phyloP scores from a whole-genome alignment of 768 basidiomycete species.

The Boletus eberwhitei region DNA sequence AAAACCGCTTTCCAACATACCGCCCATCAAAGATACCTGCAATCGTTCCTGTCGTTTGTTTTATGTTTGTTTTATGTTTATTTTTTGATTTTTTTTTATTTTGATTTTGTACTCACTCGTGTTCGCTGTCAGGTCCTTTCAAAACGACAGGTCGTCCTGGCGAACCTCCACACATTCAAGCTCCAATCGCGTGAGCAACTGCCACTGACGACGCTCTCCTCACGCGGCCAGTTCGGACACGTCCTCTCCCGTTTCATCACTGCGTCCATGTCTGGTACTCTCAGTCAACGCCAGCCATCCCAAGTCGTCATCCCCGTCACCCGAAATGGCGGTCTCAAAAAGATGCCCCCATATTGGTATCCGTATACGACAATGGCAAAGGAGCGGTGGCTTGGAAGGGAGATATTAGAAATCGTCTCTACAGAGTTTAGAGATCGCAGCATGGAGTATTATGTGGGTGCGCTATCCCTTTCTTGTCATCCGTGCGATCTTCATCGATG shows the following conservation, averaged over 20 bases:
- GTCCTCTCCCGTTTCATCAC: slow-evolving; percentile 52
- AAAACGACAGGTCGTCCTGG: slow-evolving; percentile 30
- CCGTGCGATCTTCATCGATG: background rate
- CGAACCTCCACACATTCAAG: slow-evolving; percentile 25
- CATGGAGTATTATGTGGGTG: slow-evolving; percentile 92
- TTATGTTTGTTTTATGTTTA: slow-evolving; percentile 4
- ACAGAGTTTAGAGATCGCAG: slow-evolving; percentile 93
- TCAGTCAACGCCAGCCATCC: slow-evolving; percentile 25
- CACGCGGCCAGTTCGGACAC: slow-evolving; percentile 55
- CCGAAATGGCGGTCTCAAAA: slow-evolving; percentile 55
- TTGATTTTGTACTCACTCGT: no score
- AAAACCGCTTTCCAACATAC: slow-evolving; percentile 9
- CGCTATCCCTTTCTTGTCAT: background rate
- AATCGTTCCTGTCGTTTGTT: slow-evolving; percentile 25
- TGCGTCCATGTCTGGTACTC: slow-evolving; percentile 41
- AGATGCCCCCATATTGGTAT: slow-evolving; percentile 88
- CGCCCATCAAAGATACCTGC: slow-evolving; percentile 19
- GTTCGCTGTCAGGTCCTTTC: slow-evolving; percentile 16
- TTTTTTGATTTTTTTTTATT: background rate
- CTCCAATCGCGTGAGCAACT: slow-evolving; percentile 30
- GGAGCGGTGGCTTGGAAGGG: slow-evolving; percentile 81
- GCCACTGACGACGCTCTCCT: slow-evolving; percentile 46
- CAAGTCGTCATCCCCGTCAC: slow-evolving; percentile 16
- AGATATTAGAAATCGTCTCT: slow-evolving; percentile 86
- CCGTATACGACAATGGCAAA: slow-evolving; percentile 94